Conservation (phyloP, 163 green algal species). For the Prototheca cutis region DNA sequence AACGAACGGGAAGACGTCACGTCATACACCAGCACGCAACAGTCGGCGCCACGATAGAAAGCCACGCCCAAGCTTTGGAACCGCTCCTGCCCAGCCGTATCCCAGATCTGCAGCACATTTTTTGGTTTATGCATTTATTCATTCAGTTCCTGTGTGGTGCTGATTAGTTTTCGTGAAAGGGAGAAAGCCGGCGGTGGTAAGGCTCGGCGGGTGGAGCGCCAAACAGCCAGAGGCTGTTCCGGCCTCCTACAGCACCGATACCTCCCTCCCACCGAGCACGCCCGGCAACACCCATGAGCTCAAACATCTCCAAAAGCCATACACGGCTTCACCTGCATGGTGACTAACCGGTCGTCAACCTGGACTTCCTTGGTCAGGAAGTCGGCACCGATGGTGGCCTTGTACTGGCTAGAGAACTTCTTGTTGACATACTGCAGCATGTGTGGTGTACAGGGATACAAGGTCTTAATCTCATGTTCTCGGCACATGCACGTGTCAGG, state of each 20-base stretch:
- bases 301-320: too few relatives aligned
- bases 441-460: too few relatives aligned
- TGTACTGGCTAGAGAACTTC: slow-evolving; percentile 99
- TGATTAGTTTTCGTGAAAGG: too few relatives aligned
- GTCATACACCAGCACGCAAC: slow-evolving; percentile 96
- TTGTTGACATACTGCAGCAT: slow-evolving; percentile 90
- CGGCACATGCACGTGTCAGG: background rate
- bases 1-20: slow-evolving; percentile 94
- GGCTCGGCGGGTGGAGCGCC: too few relatives aligned
- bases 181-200: too few relatives aligned
- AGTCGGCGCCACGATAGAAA: slow-evolving; percentile 98
- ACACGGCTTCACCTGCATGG: slow-evolving; percentile 96
- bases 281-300: too few relatives aligned
- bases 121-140: too few relatives aligned
- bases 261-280: too few relatives aligned
- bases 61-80: slow-evolving; percentile 96
- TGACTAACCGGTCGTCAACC: slow-evolving; percentile 95
- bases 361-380: slow-evolving; percentile 99
- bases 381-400: slow-evolving; percentile 97
- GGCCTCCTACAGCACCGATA: too few relatives aligned
- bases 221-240: too few relatives aligned
- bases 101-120: slow-evolving; percentile 89
- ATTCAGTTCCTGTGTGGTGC: too few relatives aligned
- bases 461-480: too few relatives aligned
- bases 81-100: slow-evolving; percentile 93